A percentile compares a stretch with the other conserved stretches of the same genome.
phyloP scores from a whole-genome alignment of 768 basidiomycete genomes.

The Lactarius indigo region DNA sequence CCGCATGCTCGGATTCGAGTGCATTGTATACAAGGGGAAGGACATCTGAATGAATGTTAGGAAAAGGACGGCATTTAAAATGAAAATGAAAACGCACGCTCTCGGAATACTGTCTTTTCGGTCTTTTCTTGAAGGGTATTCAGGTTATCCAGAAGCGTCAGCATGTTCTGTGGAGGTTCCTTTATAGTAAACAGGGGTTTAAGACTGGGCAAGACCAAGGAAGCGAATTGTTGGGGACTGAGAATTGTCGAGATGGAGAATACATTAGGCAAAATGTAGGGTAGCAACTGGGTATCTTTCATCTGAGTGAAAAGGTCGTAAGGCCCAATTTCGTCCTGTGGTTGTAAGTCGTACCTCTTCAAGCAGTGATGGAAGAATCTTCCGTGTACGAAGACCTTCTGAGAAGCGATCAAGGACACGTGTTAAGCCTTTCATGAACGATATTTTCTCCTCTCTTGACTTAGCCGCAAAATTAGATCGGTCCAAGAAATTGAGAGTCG shows the following conservation, averaged over 20 bases:
- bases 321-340: neutral
- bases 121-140: slow-evolving; percentile 86
- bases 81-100: slow-evolving; percentile 54
- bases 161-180: slow-evolving; percentile 97
- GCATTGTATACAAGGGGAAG: slow-evolving; percentile 94
- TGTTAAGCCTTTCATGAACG: slow-evolving; percentile 89
- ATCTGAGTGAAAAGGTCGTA: slow-evolving; percentile 45
- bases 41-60: slow-evolving; percentile 58
- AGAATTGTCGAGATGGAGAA: slow-evolving; percentile 82
- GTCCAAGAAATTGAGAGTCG: slow-evolving; percentile 93
- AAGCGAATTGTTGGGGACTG: slow-evolving; percentile 75
- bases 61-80: neutral
- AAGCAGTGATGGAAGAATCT: slow-evolving; percentile 86
- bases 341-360: slow-evolving; percentile 70
- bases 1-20: slow-evolving; percentile 89
- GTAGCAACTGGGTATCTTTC: slow-evolving; percentile 91
- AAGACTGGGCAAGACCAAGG: slow-evolving; percentile 77
- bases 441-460: slow-evolving; percentile 91
- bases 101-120: slow-evolving; percentile 78
- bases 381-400: slow-evolving; percentile 79
- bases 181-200: slow-evolving; percentile 87
- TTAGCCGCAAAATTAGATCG: slow-evolving; percentile 94
- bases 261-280: slow-evolving; percentile 94
- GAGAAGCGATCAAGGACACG: slow-evolving; percentile 81
- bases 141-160: slow-evolving; percentile 89